Evolutionary conservation across 768 basidiomycete species (phyloP).

Genomic region (Lanmaoa rubissima): DNA sequence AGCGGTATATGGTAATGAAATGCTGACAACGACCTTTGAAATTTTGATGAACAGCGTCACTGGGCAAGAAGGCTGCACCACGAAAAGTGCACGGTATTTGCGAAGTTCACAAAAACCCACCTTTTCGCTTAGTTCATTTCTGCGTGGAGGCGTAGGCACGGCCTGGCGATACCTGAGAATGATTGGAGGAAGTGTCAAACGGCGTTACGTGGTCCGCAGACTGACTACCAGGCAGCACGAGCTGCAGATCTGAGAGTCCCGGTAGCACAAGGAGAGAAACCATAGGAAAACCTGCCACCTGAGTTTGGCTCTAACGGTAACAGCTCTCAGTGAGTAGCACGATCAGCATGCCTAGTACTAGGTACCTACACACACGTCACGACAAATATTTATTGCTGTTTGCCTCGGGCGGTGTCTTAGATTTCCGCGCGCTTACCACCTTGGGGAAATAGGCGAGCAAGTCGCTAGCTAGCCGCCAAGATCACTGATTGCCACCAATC

Average conservation of each 20-base stretch:
- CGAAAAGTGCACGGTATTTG: too few relatives aligned
- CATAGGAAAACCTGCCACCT: not conserved
- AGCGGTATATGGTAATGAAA: not conserved
- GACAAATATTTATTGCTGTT: not conserved
- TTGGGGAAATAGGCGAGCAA: too few relatives aligned
- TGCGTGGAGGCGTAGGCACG: too few relatives aligned
- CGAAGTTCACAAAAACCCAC: not conserved
- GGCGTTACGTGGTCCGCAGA: not conserved
- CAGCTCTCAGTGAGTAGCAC: not conserved
- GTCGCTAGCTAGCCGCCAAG: too few relatives aligned
- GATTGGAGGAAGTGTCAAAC: not conserved
- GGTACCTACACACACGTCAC: not conserved
- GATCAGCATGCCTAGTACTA: not conserved
- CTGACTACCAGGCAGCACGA: not conserved
- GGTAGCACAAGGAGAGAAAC: not conserved
- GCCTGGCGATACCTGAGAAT: not conserved
- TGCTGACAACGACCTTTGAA: not conserved
- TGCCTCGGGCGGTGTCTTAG: not conserved
- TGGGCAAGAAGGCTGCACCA: not conserved
- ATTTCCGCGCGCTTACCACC: too few relatives aligned
- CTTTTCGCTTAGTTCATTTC: not conserved
- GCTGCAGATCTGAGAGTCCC: not conserved
- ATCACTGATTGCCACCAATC: too few relatives aligned
- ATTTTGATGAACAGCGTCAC: not conserved
- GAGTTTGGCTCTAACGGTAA: not conserved